Base-by-base conservation (phyloP, 2,329 filamentous ascomycete species). In the Bipolaris victoriae region DNA sequence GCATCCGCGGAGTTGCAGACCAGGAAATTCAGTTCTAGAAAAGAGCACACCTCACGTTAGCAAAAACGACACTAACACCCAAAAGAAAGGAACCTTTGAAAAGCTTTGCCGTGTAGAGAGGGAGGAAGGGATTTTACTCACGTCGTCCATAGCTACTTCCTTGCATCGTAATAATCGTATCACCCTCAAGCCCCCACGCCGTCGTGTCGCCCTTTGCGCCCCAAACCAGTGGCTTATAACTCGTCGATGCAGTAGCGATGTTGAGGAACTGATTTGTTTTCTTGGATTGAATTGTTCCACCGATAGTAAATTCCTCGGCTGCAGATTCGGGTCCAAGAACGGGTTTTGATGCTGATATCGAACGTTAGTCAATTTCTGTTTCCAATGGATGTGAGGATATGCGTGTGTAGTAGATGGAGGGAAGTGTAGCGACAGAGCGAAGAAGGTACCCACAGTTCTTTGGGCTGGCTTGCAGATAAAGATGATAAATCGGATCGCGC, bases 171-270 rank as follows among this genome's bases (percentile, higher is more conserved):
- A 83, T 82, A 46, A 83, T 82, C 13, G 78, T 80, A 68, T 79
- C 78, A 4, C 77, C 77, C 60, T 79, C 78, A 52, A 85, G 72
- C 3, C 77, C 81, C 83, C 83, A 86, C 2, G 77, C 81, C 16
- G 78, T 81, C 6, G 80, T 83, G 7, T 67, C 72, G 5, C 76
- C 74, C 18, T 74, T 73, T 11, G 72, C 66, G 22, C 74, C 76
- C 60, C 84, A 82, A 5, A 73, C 76, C 31, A 85, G 72, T n/a
- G 80, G 79, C 71, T 84, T 83, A 71, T 84, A 85, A 44, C 80
- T 83, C 26, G 80, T 81, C 48, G 66, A 73, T 49, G 79, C 78
- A 24, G 65, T 72, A 37, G 76, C 75, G 31, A 84, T 78, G 62
- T 83, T 83, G 44, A 85, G 74, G 64, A 79, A 84, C 51, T 75